A percentile compares a stretch with the other conserved stretches of the same genome.
phyloP scores from a whole-genome alignment of 2,329 filamentous ascomycete species.

The Diaporthe helianthi region DNA sequence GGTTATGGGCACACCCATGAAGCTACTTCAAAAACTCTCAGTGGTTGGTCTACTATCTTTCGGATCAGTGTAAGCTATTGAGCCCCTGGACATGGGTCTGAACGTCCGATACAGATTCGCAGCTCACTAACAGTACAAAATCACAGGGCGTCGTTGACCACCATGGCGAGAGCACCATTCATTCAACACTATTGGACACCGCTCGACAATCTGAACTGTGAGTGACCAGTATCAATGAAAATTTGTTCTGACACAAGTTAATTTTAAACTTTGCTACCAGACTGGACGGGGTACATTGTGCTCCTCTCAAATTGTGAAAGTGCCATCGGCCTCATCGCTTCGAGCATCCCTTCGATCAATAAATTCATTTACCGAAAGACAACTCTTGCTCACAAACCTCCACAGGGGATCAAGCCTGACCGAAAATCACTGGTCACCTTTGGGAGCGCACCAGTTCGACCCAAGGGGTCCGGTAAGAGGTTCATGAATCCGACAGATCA shows the following conservation, averaged over 20 bases:
- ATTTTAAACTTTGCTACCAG: constrained; percentile 22
- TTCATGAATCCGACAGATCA: constrained; percentile 27
- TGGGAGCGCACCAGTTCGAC: constrained; percentile 20
- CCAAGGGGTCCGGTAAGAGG: constrained; percentile 2
- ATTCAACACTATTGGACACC: constrained; percentile 38
- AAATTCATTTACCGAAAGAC: constrained; percentile 12
- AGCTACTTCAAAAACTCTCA: constrained; percentile 36
- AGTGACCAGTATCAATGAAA: not conserved
- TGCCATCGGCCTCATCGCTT: constrained; percentile 31
- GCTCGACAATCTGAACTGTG: constrained; percentile 37
- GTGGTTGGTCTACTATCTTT: constrained; percentile 40
- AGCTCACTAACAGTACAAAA: not conserved
- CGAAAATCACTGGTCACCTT: constrained; percentile 25
- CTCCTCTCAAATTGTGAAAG: constrained; percentile 39
- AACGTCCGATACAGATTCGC: not conserved
- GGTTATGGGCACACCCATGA: constrained; percentile 45
- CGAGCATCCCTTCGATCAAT: constrained; percentile 31
- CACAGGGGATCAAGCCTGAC: not conserved
- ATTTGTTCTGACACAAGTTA: not conserved
- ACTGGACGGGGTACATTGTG: constrained; percentile 38
- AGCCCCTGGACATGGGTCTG: not conserved
- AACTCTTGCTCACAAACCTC: not conserved
- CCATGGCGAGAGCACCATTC: constrained; percentile 38
- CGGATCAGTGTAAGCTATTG: constrained; percentile 38
- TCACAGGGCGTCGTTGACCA: constrained; percentile 38